Percentiles rank a stretch among this genome's conserved stretches.
Conservation (phyloP, 2,329 filamentous ascomycete genomes). For the Keithomyces neogunnii region DNA sequence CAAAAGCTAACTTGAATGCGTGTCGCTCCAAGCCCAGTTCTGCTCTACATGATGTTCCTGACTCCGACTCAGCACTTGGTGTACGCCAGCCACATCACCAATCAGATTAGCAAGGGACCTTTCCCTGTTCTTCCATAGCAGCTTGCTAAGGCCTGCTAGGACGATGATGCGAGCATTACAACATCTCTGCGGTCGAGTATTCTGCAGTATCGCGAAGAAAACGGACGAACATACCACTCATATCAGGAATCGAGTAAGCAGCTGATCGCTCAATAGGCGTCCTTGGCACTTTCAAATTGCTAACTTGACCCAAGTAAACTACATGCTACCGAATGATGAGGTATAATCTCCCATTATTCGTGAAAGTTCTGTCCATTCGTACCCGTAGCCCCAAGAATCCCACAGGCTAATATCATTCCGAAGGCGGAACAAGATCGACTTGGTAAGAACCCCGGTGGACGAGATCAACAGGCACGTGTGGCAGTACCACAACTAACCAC, state of each 20-base stretch:
- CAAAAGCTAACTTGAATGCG: too few relatives aligned
- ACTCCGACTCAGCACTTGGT: neutral
- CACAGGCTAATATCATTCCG: neutral
- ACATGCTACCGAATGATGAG: slow-evolving; percentile 22
- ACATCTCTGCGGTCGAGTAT: slow-evolving; percentile 28
- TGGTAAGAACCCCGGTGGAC: slow-evolving; percentile 10
- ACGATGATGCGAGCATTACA: slow-evolving; percentile 6
- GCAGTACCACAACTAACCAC: neutral
- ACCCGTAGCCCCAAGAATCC: too few relatives aligned
- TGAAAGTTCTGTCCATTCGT: neutral
- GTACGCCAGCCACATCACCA: slow-evolving; percentile 13
- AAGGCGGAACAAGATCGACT: slow-evolving; percentile 23
- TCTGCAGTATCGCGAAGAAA: slow-evolving; percentile 25
- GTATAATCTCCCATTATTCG: slow-evolving; percentile 8
- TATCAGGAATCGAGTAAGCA: slow-evolving; percentile 20
- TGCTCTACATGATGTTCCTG: neutral
- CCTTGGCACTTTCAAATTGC: neutral
- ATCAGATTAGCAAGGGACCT: too few relatives aligned
- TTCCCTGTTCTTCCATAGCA: too few relatives aligned
- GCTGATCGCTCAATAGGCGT: too few relatives aligned
- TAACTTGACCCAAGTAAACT: slow-evolving; percentile 12
- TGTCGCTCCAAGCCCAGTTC: neutral
- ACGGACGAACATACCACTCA: slow-evolving; percentile 29
- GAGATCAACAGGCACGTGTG: neutral
- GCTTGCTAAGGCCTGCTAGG: slow-evolving; percentile 12